Evolutionary conservation across 202 grass and related monocot genomes (phyloP).

Genomic region (Setaria italica): DNA sequence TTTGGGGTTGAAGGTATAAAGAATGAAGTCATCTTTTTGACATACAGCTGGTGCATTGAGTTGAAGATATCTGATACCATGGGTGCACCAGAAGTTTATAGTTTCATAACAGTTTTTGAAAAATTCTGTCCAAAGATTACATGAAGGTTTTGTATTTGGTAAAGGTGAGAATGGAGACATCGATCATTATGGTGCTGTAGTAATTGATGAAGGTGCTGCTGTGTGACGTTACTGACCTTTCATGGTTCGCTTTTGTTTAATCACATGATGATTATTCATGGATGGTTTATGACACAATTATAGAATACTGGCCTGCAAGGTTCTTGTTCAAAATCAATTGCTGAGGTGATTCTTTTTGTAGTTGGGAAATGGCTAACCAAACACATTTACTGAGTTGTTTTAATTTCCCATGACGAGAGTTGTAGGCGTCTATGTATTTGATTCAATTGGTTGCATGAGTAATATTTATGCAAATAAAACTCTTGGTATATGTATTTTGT

Average conservation of each 20-base stretch:
- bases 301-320: neutral
- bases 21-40: neutral
- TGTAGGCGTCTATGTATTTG: conserved; percentile 18
- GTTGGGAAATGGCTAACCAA: conserved; percentile 23
- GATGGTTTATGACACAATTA: neutral
- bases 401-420: neutral
- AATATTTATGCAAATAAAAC: neutral
- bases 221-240: neutral
- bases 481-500: neutral
- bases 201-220: conserved; percentile 10
- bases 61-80: conserved; percentile 9
- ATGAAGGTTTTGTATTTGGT: neutral
- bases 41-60: neutral
- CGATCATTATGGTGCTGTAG: neutral
- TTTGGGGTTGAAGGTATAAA: neutral
- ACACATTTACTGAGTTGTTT: neutral
- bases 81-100: neutral
- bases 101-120: neutral
- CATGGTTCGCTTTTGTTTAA: conserved; percentile 24
- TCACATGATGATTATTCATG: neutral
- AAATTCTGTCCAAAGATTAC: conserved; percentile 20
- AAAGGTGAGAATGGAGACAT: neutral
- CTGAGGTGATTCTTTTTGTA: neutral
- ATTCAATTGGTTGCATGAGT: neutral
- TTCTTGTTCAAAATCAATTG: conserved; percentile 17